Evolutionary conservation across 2,329 filamentous ascomycete genomes (phyloP), one percentile per base, ranked within the genome.

Genomic region (Aspergillus neoniger): DNA sequence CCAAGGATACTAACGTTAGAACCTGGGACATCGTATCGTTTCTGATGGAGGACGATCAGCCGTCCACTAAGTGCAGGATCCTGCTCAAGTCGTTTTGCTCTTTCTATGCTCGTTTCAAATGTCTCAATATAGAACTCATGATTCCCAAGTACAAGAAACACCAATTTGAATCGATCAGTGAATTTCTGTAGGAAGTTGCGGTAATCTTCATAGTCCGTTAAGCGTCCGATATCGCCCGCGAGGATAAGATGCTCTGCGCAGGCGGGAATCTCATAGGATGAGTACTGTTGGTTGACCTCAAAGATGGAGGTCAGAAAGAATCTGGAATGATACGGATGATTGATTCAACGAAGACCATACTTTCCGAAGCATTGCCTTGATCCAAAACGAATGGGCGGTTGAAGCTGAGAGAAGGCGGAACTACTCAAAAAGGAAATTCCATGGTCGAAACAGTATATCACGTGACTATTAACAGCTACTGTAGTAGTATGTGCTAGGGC

Each of bases 1-100:
- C 85, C 85, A 1, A 88, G 70, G 2, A 88, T 71, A 2, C 80
- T 83, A n/a, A 86, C 55, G 23, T 68, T 68, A 0, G 80, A 59
- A 1, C 49, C 58, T 9, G 65, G 63, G 5, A 76, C 38, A 55
- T 74, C 63, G 12, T 70, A 67, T 41, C 70, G 61, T 58, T 39
- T 59, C 32, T 60, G 70, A 36, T 74, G 56, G 28, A 74, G 67
- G 17, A 74, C 9, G 19, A 72, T 51, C 1, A 77, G 63, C 4
- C 65, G 63, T n/a, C 65, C 66, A 6, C 69, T 65, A 2, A 74
- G 57, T 8, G 17, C 65, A 17, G 65, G 62, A 48, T 76, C 74
- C 17, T 65, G 63, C 49, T 72, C 70, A 1, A 76, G 68, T 38
- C 67, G 57, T 47, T 48, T 52, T 17, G 72, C 73, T 6, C 59